Percentiles rank a stretch among this genome's conserved stretches.
Conservation (phyloP, 495 filamentous ascomycete genomes). For the Neurospora tetrasperma region DNA sequence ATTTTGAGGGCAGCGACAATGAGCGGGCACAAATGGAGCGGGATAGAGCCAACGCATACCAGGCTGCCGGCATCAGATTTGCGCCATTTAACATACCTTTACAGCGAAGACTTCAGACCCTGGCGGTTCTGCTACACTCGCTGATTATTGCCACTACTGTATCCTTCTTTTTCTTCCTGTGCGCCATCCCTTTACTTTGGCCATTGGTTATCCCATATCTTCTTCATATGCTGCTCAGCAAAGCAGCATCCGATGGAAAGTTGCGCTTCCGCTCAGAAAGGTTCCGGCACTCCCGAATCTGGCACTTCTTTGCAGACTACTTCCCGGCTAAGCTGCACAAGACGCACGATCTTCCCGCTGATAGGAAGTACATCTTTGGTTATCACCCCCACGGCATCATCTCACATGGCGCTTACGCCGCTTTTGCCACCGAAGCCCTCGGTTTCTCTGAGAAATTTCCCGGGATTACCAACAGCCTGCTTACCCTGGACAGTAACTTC, state of each 20-base stretch:
- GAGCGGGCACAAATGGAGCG: constrained; percentile 11
- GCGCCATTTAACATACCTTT: constrained; percentile 83
- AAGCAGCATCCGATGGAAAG: constrained; percentile 59
- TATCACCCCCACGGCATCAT: constrained; percentile 98
- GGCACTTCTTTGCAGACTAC: constrained; percentile 85
- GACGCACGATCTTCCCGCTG: constrained; percentile 64
- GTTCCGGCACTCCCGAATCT: constrained; percentile 63
- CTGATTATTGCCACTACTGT: constrained; percentile 66
- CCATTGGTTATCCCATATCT: constrained; percentile 86
- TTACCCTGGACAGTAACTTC: constrained; percentile 92
- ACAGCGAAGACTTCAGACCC: constrained; percentile 75
- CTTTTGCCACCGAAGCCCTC: constrained; percentile 83
- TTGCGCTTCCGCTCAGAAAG: constrained; percentile 63
- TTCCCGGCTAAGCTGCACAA: constrained; percentile 85
- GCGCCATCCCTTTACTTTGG: constrained; percentile 84
- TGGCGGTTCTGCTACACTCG: constrained; percentile 77
- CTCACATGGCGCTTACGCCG: constrained; percentile 84
- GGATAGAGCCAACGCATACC: constrained; percentile 9
- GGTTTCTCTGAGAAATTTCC: constrained; percentile 87
- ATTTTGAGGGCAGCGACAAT: not conserved
- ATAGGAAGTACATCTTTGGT: constrained; percentile 93
- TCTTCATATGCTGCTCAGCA: constrained; percentile 71
- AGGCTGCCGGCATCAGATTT: constrained; percentile 50
- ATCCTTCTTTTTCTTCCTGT: constrained; percentile 82
- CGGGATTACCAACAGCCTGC: constrained; percentile 85